Conservation (phyloP, 2,329 filamentous ascomycete species). For the Mycosphaerella sp. region DNA sequence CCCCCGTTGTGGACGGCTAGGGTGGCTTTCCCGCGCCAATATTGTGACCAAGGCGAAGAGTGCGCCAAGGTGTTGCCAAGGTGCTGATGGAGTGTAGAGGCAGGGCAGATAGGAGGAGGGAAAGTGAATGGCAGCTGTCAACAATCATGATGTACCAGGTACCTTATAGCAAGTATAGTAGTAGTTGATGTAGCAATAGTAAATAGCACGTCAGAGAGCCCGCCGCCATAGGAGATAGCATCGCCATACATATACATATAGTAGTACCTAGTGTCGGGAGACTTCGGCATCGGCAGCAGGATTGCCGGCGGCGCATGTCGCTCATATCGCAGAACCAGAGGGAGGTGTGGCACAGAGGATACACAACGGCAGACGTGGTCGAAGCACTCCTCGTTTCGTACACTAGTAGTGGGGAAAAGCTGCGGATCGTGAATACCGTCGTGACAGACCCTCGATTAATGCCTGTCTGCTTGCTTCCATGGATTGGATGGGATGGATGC, state of each 20-base stretch:
- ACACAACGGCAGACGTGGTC: not conserved
- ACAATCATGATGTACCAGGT: no score
- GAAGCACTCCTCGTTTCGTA: not conserved
- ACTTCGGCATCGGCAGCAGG: not conserved
- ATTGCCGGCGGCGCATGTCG: not conserved
- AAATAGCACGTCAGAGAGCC: no score
- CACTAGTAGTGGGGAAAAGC: not conserved
- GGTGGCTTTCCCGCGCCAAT: not conserved
- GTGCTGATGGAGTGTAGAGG: no score
- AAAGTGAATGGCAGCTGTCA: no score
- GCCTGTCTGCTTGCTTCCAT: not conserved
- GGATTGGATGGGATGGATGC: not conserved
- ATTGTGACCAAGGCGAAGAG: no score
- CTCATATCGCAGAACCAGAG: not conserved
- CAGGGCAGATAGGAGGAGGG: no score
- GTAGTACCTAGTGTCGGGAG: not conserved
- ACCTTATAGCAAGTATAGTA: no score
- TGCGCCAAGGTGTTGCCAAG: no score
- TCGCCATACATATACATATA: not conserved
- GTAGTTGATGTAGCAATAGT: no score
- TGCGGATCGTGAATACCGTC: not conserved
- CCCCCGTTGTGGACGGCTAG: not conserved
- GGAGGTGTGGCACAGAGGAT: not conserved
- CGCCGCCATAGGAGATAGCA: no score
- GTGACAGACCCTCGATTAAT: not conserved